Base-by-base conservation (phyloP, 139 green algal genomes). In the Picochlorum sp. region DNA sequence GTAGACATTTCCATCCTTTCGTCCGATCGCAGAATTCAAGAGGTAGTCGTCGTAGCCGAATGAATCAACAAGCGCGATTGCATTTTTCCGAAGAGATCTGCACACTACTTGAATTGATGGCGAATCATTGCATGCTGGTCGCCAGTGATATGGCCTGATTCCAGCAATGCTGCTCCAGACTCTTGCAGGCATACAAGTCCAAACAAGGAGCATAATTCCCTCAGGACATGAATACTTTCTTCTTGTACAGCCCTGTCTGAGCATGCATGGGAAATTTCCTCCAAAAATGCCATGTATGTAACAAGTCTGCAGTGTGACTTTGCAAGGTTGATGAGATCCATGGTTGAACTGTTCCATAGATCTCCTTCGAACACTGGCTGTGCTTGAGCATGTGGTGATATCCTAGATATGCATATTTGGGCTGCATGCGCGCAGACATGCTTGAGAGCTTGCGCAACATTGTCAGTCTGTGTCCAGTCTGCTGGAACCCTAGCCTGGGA, bases 21-120 rank as follows among this genome's bases (percentile, higher is more conserved):
- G 66, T 5, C 89, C 88, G 58, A 94, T 70, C 4, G 86, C 87
- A 13, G 66, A 83, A 79, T 92, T 86, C 41, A 96, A 77, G 44
- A 80, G 47, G 68, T 92, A 96, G 81, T 96, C 88, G 9, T 81
- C 62, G 64, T 87, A 82, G 47, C 60, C 87, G 68, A 95, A 94
- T 8, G 76, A 71, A 68, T 96, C 90, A 34, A 92, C 86, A 66
- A 96, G 74, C 4, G 74, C 70, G 8, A 96, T 81, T 1, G 89
- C 89, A 68, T 96, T 82, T 49, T 86, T 83, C 14, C 90, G 79
- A 67, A 95, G 50, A 24, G 65, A 81, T 16, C 44, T 41, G 47
- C 90, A 73, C 63, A 91, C 72, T n/a, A n/a, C 37, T 7, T 74
- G 56, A 87, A 71, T 20, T 68, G 38, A 23, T 52, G 47, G 6